Evolutionary conservation across 2,329 filamentous ascomycete species (phyloP), one percentile per base, ranked within the genome.

Genomic region (Fusarium staphyleae): DNA sequence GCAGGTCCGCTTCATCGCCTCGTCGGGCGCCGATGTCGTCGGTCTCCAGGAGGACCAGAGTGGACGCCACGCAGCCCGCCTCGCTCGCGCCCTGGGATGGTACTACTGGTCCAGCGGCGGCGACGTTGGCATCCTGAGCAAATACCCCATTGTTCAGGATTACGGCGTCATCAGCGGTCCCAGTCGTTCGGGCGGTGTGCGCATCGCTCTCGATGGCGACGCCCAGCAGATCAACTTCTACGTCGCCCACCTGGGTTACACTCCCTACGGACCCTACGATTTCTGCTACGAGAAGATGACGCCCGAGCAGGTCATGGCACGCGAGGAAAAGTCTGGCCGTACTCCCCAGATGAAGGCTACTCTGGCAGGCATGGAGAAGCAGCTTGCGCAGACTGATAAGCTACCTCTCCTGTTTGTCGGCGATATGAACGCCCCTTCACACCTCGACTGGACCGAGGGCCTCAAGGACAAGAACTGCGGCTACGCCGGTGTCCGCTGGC

Each of bases 351-450:
- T 77, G 50, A 61, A 57, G 41, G 67, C 70, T 13, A 75, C 71
- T 1, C 52, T 77, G 4, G 49, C 52, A 1, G 66, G 60, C 3
- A 77, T 77, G 69, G 44, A 66, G 29, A 49, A 45, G 5, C 65
- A 72, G 4, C 55, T 77, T 1, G 57, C 53, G 6, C 54, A 71
- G 18, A 62, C 72, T 0, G 67, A 73, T 18, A 60, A 66, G 0
- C 54, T 70, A 0, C 74, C 76, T 3, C 70, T 77, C 1, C 51
- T 78, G 24, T 47, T 78, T 2, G 64, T 72, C 1, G 76, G 76
- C 15, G 76, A 78, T 59, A 75, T 77, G 52, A 78, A 77, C 56
- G 74, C 76, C 1, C 75, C 76, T 0, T 78, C 76, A 14, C 75
- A 78, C 37, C 67, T 77, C 2, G 76, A 78, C 66, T 78, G 70